Conservation (phyloP, 73 alveolate genomes). For the Paramecium sexaurelia region DNA sequence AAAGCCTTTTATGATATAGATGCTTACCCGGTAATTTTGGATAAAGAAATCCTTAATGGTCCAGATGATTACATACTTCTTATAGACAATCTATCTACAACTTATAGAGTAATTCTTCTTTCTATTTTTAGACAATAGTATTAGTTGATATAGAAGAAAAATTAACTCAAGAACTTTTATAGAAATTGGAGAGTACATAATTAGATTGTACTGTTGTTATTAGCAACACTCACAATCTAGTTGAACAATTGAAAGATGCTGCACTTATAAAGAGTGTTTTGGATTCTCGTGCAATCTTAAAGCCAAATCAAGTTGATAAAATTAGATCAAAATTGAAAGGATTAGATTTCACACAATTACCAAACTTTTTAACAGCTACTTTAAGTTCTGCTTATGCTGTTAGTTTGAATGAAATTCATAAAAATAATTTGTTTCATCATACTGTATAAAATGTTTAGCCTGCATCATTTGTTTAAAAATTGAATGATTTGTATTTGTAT, state of each 20-base stretch:
- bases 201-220: slow-evolving; percentile 13
- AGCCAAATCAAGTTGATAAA: neutral
- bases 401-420: neutral
- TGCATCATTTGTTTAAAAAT: neutral
- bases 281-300: slow-evolving; percentile 21
- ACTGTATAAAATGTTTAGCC: neutral
- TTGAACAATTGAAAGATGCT: slow-evolving; percentile 15
- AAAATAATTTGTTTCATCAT: neutral
- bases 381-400: neutral
- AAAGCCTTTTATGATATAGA: slow-evolving; percentile 75
- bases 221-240: neutral
- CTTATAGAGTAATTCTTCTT: slow-evolving; percentile 69
- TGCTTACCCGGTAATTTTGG: slow-evolving; percentile 79
- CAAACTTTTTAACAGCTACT: slow-evolving; percentile 9
- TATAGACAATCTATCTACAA: slow-evolving; percentile 69
- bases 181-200: neutral
- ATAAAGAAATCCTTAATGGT: slow-evolving; percentile 57
- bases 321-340: neutral
- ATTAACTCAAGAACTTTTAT: neutral
- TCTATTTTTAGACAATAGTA: slow-evolving; percentile 60
- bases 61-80: slow-evolving; percentile 65
- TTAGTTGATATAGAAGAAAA: slow-evolving; percentile 21
- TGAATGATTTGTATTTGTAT: slow-evolving; percentile 43
- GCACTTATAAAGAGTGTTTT: slow-evolving; percentile 2
- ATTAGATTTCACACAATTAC: neutral